Base-by-base conservation (phyloP, 768 basidiomycete genomes). In the Sarcodon aspratus region DNA sequence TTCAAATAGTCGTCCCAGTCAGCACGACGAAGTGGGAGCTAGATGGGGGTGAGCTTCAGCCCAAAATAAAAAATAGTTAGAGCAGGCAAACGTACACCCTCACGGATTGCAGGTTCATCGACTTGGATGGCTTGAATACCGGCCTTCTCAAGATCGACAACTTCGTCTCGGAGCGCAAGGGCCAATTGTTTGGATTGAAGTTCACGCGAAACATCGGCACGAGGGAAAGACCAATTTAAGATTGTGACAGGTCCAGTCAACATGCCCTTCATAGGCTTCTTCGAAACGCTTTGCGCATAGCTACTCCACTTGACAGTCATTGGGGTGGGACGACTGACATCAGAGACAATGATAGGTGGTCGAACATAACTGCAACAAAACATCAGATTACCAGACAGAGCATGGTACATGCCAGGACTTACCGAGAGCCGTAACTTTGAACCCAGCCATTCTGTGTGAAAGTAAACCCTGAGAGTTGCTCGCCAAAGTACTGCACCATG, bases 171-270 rank as follows among this genome's bases (percentile, higher is more conserved):
- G 63, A 99, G 90, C 49, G 96, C 85, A 55, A 99, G 79, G 49
- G 96, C 96, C 56, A 99, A 81, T 68, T 99, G 96, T 76, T 94
- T 92, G 65, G 92, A 93, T 73, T 99, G 96, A 55, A 94, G 68
- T 71, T 98, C 95, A 64, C 90, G 89, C 48, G 86, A 80, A 57
- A 98, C 86, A 64, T 99, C 96, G 56, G 91, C 91, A 67, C 96
- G 95, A 62, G 96, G 96, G 94, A 99, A 99, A 33, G 96, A 98
- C 96, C 96, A 99, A 79, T 98, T 98, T 69, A 98, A 81, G 70
- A 99, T 96, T 53, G 92, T 93, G 66, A 97, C 94, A 15, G 93
- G 94, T 54, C 95, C 95, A 49, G 95, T 94, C 49, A 98, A 76
- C 96, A 98, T 97, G 57, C 95, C 95, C 83, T 99, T 99, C 91